Base-by-base conservation (phyloP, 2,329 filamentous ascomycete genomes). In the Chaetomium sp. region DNA sequence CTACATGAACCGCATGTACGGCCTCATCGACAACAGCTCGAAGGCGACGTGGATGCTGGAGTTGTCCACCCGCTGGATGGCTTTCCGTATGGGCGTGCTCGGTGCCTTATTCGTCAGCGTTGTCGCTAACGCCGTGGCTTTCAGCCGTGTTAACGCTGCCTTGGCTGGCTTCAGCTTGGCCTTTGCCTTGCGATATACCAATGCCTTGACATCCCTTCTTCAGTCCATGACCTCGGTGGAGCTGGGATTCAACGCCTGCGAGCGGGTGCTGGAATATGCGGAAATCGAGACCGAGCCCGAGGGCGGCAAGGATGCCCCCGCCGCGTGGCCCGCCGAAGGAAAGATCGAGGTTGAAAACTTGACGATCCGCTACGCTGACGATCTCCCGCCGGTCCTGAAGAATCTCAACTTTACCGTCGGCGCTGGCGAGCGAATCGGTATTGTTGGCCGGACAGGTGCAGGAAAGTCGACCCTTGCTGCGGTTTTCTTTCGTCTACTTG, bases 401-500 rank as follows among this genome's bases (percentile, higher is more conserved):
- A 71, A 73, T 25, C 69, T 80, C 27, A 75, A 72, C 50, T 79
- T 80, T 63, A 69, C 64, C n/a, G 72, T 80, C 35, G 66, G 72
- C 29, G 69, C 76, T 6, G 86, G 86, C n/a, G 86, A 89, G 74
- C 81, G 86, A 38, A 85, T 90, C 61, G 87, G 86, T 25, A 81
- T 90, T 2, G 85, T 89, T 2, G 87, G 87, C 7, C 82, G 87
- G 6, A 89, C 87, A 0, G 87, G 87, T 10, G 87, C 87, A 1
- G 87, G 87, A 49, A 90, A 90, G 73, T 87, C 84, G 8, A 85
- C 83, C 13, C 86, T 89, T 75, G 88, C 88, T 79, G 83, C 82
- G 21, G 84, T 86, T 0, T 78, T 90, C 19, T 89, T 90, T 80
- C 82, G 87, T 12, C 79, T 89, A 0, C 76, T 82, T 4, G 80